Evolutionary conservation across 148 eudicot genomes (phyloP).

Genomic region (Chenopodium suecicum): DNA sequence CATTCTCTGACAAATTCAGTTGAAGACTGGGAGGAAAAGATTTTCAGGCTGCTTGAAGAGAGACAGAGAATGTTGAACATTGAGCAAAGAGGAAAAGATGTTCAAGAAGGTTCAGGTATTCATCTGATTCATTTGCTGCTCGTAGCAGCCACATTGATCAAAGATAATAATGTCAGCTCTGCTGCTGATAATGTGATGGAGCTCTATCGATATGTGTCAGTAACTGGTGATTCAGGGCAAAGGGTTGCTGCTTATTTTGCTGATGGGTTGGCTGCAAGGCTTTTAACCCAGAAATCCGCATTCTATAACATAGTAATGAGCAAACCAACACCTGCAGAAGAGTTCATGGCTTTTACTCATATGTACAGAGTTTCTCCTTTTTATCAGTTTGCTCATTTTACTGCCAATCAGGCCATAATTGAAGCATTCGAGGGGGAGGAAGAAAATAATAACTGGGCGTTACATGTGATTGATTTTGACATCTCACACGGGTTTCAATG

Average conservation of each 20-base stretch:
- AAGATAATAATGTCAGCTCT: slow-evolving; percentile 39
- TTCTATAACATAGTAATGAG: slow-evolving; percentile 58
- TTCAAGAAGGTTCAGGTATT: slow-evolving; percentile 49
- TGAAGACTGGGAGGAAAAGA: slow-evolving; percentile 43
- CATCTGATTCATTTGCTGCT: slow-evolving; percentile 63
- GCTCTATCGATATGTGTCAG: slow-evolving; percentile 48
- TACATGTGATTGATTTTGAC: slow-evolving; percentile 72
- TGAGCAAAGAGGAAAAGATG: slow-evolving; percentile 25
- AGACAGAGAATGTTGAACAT: slow-evolving; percentile 50
- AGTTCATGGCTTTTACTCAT: slow-evolving; percentile 59
- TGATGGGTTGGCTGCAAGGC: slow-evolving; percentile 58
- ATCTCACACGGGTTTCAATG: slow-evolving; percentile 75
- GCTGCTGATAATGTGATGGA: slow-evolving; percentile 50
- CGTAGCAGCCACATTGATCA: slow-evolving; percentile 49
- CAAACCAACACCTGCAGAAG: slow-evolving; percentile 48
- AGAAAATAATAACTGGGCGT: slow-evolving; percentile 27
- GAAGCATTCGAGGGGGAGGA: slow-evolving; percentile 74
- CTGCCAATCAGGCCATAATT: slow-evolving; percentile 76
- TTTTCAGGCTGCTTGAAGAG: slow-evolving; percentile 48
- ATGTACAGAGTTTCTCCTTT: slow-evolving; percentile 65
- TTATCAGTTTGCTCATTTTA: slow-evolving; percentile 82
- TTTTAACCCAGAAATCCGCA: slow-evolving; percentile 54
- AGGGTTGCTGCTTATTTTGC: slow-evolving; percentile 76
- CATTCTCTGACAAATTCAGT: slow-evolving; percentile 15
- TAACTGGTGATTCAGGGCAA: slow-evolving; percentile 60